These are phyloP conservation scores for Citrus inodora DNA, from an alignment of 345 rosid genomes.

Conservation along the genomic window DNA sequence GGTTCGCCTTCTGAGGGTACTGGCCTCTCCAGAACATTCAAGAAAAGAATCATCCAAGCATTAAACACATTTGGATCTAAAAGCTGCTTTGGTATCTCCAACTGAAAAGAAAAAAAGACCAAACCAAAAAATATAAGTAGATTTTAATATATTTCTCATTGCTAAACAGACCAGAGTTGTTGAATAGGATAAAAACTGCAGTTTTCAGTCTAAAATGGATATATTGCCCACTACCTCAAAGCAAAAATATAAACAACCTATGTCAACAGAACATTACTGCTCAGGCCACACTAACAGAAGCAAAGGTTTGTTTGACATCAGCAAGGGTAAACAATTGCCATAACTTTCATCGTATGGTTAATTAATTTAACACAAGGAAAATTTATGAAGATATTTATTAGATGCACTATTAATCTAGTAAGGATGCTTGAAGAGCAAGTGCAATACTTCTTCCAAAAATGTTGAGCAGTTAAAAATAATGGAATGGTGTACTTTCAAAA, in stretches of 20 bases:
- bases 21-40: slow-evolving; percentile 84
- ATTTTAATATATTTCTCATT: background rate
- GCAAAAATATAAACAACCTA: background rate
- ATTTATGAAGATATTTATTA: background rate
- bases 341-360: background rate
- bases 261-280: background rate
- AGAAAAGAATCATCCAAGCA: slow-evolving; percentile 95
- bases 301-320: background rate
- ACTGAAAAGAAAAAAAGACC: slow-evolving; percentile 35
- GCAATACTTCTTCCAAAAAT: background rate
- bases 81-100: slow-evolving; percentile 94
- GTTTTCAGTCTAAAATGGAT: background rate
- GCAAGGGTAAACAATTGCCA: background rate
- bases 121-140: background rate
- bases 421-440: background rate
- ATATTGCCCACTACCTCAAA: background rate
- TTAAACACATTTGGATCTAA: slow-evolving; percentile 73
- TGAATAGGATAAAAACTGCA: background rate
- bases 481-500: background rate
- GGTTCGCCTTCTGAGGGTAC: slow-evolving; percentile 97
- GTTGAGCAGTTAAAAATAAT: background rate
- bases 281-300: background rate
- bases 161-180: background rate
- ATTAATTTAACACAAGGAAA: background rate
- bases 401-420: background rate